Evolutionary conservation across 2,329 filamentous ascomycete species (phyloP).

Genomic region (Diaporthe caulivora): DNA sequence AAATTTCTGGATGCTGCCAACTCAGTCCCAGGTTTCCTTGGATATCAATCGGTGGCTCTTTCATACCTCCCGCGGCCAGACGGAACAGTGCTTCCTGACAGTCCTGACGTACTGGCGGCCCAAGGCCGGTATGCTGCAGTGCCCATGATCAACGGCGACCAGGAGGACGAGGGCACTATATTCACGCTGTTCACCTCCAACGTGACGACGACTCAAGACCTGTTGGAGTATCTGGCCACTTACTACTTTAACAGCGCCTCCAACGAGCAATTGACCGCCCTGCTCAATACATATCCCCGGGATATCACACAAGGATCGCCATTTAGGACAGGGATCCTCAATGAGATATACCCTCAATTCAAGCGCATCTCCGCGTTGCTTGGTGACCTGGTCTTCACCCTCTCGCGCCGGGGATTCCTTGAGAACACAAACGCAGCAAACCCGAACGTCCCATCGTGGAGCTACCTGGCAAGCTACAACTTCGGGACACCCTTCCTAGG

Average conservation of each 20-base stretch:
- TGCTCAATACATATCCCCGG: constrained; percentile 75
- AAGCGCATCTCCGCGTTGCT: constrained; percentile 82
- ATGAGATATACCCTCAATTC: constrained; percentile 81
- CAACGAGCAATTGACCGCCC: constrained; percentile 59
- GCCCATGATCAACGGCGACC: constrained; percentile 73
- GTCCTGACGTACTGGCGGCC: constrained; percentile 69
- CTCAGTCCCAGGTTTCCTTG: constrained; percentile 76
- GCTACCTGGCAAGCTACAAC: constrained; percentile 80
- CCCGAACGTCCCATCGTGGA: constrained; percentile 76
- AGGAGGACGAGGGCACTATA: constrained; percentile 84
- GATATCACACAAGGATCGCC: constrained; percentile 73
- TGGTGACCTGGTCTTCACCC: constrained; percentile 81
- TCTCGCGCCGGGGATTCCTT: constrained; percentile 77
- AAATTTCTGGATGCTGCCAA: constrained; percentile 75
- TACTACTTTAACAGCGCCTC: constrained; percentile 72
- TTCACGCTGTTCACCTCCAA: constrained; percentile 79
- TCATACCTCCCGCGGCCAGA: constrained; percentile 83
- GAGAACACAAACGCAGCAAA: constrained; percentile 57
- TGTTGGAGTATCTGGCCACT: constrained; percentile 72
- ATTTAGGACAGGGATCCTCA: constrained; percentile 76
- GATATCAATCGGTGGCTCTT: constrained; percentile 76
- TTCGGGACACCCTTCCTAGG: constrained; percentile 79
- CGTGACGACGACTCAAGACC: constrained; percentile 69
- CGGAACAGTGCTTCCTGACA: constrained; percentile 70
- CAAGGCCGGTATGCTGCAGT: constrained; percentile 63